These are phyloP conservation scores for Nitzschia sp. DNA, from an alignment of 108 stramenopile genomes.

Conservation along the genomic window DNA sequence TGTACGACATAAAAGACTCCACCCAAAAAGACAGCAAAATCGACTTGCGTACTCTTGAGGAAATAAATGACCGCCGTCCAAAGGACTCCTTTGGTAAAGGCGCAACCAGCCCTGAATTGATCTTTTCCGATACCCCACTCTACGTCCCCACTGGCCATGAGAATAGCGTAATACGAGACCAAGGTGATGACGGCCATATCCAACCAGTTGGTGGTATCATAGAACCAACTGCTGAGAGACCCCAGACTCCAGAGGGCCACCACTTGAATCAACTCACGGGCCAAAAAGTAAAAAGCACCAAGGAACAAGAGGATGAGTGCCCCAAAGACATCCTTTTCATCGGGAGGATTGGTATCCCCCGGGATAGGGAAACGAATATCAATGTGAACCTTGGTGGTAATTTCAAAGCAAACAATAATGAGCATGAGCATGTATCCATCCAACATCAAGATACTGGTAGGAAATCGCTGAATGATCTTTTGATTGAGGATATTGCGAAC, in stretches of 20 bases:
- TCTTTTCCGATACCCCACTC: slow-evolving; percentile 17
- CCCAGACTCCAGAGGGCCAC: slow-evolving; percentile 55
- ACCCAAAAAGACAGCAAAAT: slow-evolving; percentile 83
- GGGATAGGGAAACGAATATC: slow-evolving; percentile 43
- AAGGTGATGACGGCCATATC: slow-evolving; percentile 70
- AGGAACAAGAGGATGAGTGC: slow-evolving; percentile 47
- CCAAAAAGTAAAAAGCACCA: slow-evolving; percentile 66
- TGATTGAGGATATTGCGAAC: slow-evolving; percentile 78
- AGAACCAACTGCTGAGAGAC: slow-evolving; percentile 58
- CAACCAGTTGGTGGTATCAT: slow-evolving; percentile 76
- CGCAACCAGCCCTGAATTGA: slow-evolving; percentile 62
- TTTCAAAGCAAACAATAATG: slow-evolving; percentile 71
- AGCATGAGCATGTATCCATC: slow-evolving; percentile 66
- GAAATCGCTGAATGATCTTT: slow-evolving; percentile 79
- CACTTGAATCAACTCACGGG: slow-evolving; percentile 68
- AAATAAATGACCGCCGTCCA: slow-evolving; percentile 81
- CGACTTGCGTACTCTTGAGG: slow-evolving; percentile 75
- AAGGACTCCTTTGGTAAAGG: slow-evolving; percentile 73
- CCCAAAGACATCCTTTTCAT: neutral
- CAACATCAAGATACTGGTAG: slow-evolving; percentile 73
- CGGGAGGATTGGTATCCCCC: neutral
- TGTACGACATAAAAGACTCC: slow-evolving; percentile 80
- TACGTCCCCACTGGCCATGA: slow-evolving; percentile 47
- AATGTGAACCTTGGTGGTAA: slow-evolving; percentile 62
- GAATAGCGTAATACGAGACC: slow-evolving; percentile 62